Base-by-base conservation (phyloP, 1,139 yeast genomes). In the Pichia sp. region DNA sequence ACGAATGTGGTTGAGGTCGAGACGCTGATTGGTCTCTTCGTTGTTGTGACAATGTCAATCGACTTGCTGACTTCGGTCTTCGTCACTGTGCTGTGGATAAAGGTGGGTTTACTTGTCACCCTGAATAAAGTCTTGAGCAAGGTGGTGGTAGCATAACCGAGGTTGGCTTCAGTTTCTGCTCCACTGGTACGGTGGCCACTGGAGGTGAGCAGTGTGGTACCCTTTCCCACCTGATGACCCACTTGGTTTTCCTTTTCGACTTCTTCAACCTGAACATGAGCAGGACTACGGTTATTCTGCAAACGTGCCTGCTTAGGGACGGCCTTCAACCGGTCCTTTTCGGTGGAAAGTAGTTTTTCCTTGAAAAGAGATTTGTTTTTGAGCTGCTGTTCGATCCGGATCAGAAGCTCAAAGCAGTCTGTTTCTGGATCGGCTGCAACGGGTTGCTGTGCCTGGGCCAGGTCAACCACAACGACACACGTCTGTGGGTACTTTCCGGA, bases 381-480 rank as follows among this genome's bases (percentile, higher is more conserved):
- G 11, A 38, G 52, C 50, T 44, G 55, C 51, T 38, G 55, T 30
- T 61, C 62, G n/a, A 57, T 62, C 34, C 59, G 61, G 50, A 46
- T 11, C 8, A 51, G 6, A 19, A 23, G 5, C 5, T 46, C 30
- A 15, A 46, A 51, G 43, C 55, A 45, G 13, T 49, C 44, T 15
- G n/a, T 47, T 36, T 49, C 7, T 8, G 43, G 29, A 7, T 45
- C 31, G 16, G 36, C 29, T 11, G 15, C 8, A 6, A 15, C 40
- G 10, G 8, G 8, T n/a, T 40, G 8, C 10, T 29, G 8, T 10
- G 32, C 11, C 34, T 29, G n/a, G 5, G 34, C 8, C 10, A 16
- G 13, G 30, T 48, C 43, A 2, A 50, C 1, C 30, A 43, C n/a
- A 13, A 53, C 29, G 5, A 8, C 19, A 31, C 53, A 53, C 11